These are phyloP conservation scores for Jaapia argillacea DNA, from an alignment of 768 basidiomycete species.

Conservation along the genomic window DNA sequence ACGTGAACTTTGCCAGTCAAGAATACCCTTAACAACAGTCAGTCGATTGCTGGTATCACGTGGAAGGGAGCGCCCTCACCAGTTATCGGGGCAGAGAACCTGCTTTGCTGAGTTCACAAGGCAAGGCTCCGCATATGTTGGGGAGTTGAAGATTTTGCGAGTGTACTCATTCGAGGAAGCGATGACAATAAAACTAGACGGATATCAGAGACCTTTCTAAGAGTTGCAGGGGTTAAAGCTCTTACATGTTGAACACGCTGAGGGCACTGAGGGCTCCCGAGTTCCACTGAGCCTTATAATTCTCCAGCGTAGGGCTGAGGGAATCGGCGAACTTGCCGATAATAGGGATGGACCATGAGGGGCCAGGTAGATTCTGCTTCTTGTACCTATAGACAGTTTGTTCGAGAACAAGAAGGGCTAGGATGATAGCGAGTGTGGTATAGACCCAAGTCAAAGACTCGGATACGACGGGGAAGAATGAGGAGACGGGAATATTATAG, in stretches of 20 bases:
- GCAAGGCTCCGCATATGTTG: conserved; percentile 86
- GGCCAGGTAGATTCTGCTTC: conserved; percentile 83
- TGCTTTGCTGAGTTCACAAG: conserved; percentile 88
- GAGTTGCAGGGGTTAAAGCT: background rate
- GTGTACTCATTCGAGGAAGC: conserved; percentile 89
- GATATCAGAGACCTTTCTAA: background rate
- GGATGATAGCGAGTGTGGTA: conserved; percentile 59
- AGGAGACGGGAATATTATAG: conserved; percentile 36
- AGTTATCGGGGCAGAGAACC: conserved; percentile 79
- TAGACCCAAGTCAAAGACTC: conserved; percentile 41
- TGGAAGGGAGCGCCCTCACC: conserved; percentile 32
- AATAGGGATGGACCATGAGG: conserved; percentile 89
- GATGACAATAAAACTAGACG: conserved; percentile 91
- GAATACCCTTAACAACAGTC: conserved; percentile 70
- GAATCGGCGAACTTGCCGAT: conserved; percentile 96
- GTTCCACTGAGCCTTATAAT: conserved; percentile 89
- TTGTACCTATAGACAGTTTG: conserved; percentile 84
- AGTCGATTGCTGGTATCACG: background rate
- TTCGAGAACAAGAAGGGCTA: conserved; percentile 74
- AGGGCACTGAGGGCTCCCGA: conserved; percentile 80
- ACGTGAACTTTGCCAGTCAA: conserved; percentile 88
- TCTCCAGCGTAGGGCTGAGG: conserved; percentile 82
- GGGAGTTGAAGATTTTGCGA: conserved; percentile 94
- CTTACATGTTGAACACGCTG: conserved; percentile 97
- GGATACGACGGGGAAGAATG: conserved; percentile 29